Percentiles rank a stretch among this genome's conserved stretches.
phyloP scores from a whole-genome alignment of 2,329 filamentous ascomycete species.

The Neonectria neomacrospora region DNA sequence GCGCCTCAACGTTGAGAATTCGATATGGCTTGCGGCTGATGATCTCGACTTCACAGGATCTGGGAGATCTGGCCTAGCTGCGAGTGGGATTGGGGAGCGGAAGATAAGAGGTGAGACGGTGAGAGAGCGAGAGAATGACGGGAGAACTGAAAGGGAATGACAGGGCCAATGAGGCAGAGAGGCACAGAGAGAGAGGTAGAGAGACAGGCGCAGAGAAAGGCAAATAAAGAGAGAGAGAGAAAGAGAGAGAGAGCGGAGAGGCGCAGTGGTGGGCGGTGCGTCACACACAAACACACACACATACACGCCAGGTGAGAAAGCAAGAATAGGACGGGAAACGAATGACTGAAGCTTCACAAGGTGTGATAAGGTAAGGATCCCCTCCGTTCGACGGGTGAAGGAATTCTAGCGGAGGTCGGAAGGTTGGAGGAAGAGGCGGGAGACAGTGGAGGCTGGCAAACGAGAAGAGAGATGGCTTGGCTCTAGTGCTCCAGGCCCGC shows the following conservation, averaged over 20 bases:
- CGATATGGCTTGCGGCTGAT: constrained; percentile 26
- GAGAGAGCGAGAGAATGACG: constrained; percentile 30
- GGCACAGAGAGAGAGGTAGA: constrained; percentile 23
- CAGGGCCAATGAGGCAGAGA: constrained; percentile 30
- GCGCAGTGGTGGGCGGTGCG: constrained; percentile 35
- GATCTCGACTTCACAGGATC: constrained; percentile 21
- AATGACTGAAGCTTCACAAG: constrained; percentile 36
- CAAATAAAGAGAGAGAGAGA: constrained; percentile 16
- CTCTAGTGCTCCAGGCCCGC: constrained; percentile 1
- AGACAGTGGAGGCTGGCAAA: neutral
- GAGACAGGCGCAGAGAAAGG: too few species aligned
- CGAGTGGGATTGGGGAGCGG: constrained; percentile 22
- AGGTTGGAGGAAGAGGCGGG: constrained; percentile 31
- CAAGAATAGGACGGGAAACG: constrained; percentile 35
- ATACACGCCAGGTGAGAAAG: constrained; percentile 23
- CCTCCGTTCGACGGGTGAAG: constrained; percentile 38
- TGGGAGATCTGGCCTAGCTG: constrained; percentile 14
- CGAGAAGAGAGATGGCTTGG: constrained; percentile 28
- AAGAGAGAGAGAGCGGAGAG: constrained; percentile 29
- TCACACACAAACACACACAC: constrained; percentile 27
- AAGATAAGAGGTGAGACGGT: constrained; percentile 31
- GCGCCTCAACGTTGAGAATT: constrained; percentile 27
- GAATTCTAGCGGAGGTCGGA: constrained; percentile 37
- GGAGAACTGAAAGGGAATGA: constrained; percentile 26
- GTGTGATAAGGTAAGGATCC: constrained; percentile 43